phyloP scores from a whole-genome alignment of 768 basidiomycete genomes.

The Lepiota brunneoincarnata region DNA sequence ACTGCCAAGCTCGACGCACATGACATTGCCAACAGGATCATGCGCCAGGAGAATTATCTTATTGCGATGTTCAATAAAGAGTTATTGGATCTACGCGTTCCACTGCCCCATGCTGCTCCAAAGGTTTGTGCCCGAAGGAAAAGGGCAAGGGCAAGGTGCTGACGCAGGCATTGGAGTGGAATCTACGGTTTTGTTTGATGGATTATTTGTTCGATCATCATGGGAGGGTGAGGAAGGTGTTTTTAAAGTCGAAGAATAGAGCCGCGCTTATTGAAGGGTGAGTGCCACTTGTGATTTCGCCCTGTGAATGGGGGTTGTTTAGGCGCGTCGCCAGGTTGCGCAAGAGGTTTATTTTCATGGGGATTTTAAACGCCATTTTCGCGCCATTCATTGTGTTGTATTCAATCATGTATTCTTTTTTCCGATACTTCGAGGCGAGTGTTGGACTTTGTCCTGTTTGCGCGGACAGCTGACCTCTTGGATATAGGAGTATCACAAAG shows the following conservation, averaged over 20 bases:
- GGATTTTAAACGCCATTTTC: conserved; percentile 91
- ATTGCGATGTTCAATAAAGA: conserved; percentile 98
- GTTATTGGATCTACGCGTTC: conserved; percentile 82
- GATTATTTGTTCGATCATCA: conserved; percentile 91
- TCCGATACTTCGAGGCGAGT: conserved; percentile 96
- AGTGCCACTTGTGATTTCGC: conserved; percentile 10
- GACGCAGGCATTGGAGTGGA: conserved; percentile 95
- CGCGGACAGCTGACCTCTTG: conserved; percentile 3
- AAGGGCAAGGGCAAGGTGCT: conserved; percentile 75
- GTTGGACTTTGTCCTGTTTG: not conserved
- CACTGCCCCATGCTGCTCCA: conserved; percentile 64
- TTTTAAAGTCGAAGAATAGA: conserved; percentile 83
- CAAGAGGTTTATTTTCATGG: conserved; percentile 94
- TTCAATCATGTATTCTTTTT: conserved; percentile 97
- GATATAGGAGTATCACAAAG: conserved; percentile 94
- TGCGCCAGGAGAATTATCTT: conserved; percentile 98
- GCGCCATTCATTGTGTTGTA: conserved; percentile 97
- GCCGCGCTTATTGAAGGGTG: conserved; percentile 80
- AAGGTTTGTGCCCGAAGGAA: conserved; percentile 45
- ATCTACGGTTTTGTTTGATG: conserved; percentile 92
- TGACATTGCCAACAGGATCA: conserved; percentile 95
- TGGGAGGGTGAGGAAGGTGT: conserved; percentile 87
- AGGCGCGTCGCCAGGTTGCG: conserved; percentile 50
- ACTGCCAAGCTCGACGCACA: conserved; percentile 94
- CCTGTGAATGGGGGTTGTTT: not conserved